Percentiles rank a stretch among this genome's conserved stretches.
Evolutionary conservation across 139 green algal species (phyloP).

Genomic region (Gonium pectorale): DNA sequence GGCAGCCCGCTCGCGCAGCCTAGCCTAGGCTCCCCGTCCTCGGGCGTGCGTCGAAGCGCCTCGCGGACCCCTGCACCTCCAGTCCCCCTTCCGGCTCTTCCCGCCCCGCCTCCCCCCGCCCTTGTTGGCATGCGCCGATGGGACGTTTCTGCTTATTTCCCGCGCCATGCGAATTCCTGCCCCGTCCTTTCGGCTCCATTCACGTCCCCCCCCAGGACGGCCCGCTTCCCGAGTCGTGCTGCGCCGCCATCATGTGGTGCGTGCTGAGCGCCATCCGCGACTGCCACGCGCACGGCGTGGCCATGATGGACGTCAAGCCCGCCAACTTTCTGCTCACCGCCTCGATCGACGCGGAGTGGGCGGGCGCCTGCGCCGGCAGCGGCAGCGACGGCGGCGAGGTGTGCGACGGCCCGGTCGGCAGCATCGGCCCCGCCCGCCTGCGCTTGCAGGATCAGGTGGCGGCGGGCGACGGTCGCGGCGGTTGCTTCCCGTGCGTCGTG

Average conservation of each 20-base stretch:
- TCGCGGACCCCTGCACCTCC: no score
- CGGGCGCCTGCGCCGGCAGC: background rate
- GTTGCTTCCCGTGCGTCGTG: conserved; percentile 7
- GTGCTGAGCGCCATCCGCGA: conserved; percentile 67
- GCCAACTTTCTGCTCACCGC: conserved; percentile 73
- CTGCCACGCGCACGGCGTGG: conserved; percentile 61
- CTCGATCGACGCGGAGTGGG: background rate
- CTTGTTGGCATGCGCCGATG: no score
- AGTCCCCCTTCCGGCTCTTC: no score
- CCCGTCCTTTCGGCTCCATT: background rate
- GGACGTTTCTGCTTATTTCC: no score
- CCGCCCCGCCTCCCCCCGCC: background rate
- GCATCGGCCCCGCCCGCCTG: background rate
- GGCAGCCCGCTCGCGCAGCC: no score
- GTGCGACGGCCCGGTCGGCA: background rate
- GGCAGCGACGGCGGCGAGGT: background rate
- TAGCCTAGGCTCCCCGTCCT: no score
- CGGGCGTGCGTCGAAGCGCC: no score
- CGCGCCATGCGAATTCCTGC: no score
- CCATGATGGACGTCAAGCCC: conserved; percentile 78
- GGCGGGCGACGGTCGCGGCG: no score
- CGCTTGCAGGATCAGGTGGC: conserved; percentile 11
- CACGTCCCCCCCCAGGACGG: conserved; percentile 15
- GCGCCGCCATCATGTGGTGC: conserved; percentile 60
- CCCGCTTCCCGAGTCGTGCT: conserved; percentile 58